Evolutionary conservation across 805 yeast species (phyloP), one percentile per base, ranked within the genome.

Genomic region (Nakazawaea laoshanensis): DNA sequence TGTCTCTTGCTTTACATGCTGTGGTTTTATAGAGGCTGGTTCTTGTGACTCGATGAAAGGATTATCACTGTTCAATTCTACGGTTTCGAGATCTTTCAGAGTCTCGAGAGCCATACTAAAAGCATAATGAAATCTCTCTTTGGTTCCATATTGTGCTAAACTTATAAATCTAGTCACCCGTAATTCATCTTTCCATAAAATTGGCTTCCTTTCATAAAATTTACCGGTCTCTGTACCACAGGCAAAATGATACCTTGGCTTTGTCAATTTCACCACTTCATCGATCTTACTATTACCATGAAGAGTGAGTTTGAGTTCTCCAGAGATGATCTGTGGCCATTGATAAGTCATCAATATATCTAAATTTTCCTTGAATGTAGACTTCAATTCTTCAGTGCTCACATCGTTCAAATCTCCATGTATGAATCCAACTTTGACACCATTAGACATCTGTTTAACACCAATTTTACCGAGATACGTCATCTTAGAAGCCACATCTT

Each of bases 41-140:
- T 30, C 33, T 11, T 29, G 31, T n/a, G 15, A 19, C 8, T n/a
- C 26, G 10, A 19, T 7, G 39, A 38, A 62, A 4, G 70, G 67
- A 35, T 61, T 62, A 15, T 39, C 31, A 3, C 52, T 48, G 4
- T 5, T 51, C 10, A 31, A 46, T 47, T 2, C 13, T 3, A 34
- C 26, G 13, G 39, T 38, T 13, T 47, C 44, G 0, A 58, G 54
- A 4, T 44, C 46, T 2, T 40, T 39, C 4, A 37, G 29, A 3
- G 49, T 48, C 13, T 51, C 58, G 19, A 52, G 36, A 31, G 47
- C 47, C 19, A 73, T 32, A 23, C 62, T 63, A 41, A 83, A 83
- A 0, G 94, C 95, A 56, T 84, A 85, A 40, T 74, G 77, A 88
- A 89, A 85, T 48, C 68, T 70, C 3, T 59, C 65, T 7, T 63